Evolutionary conservation across 495 filamentous ascomycete species (phyloP), one percentile per base, ranked within the genome.

Genomic region (Aspergillus cristatus): DNA sequence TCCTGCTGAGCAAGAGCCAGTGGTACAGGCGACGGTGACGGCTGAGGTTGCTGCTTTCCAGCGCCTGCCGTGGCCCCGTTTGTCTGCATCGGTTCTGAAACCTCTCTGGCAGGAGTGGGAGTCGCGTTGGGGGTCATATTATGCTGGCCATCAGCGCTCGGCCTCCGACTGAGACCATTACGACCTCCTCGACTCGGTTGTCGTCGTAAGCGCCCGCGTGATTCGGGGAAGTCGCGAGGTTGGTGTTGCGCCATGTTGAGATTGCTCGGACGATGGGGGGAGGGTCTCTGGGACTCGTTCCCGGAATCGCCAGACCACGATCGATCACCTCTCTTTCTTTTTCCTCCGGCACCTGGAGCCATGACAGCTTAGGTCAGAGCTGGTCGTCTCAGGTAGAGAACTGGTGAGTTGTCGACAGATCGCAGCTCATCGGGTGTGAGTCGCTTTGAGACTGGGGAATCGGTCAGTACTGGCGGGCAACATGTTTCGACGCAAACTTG

Each of bases 221-320:
- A 38, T 28, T 73, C 63, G 45, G 63, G 54, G 6, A 58, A 54
- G 12, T 72, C 69, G 37, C 60, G 61, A 33, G 67, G 71, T 36
- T 68, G 62, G 32, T 78, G 68, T 48, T 79, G 74, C 37, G 74
- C 78, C 51, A 79, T 67, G 47, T 64, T 62, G 43, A 79, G 50
- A 36, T 72, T 72, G 34, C 73, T 68, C 28, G 79, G 78, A 26
- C 76, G 71, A 62, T 83, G 75, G 36, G 79, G 78, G 38, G 79
- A 81, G 35, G 78, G 76, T 44, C 78, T 67, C 38, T 56, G 51
- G 30, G 58, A 56, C 46, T 78, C 72, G 48, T 75, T 64, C 28
- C 52, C 58, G 26, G 63, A 60, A 37, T 78, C 73, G 38, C 64
- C 57, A 10, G 72, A 69, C 50, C 61, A 74, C 18, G 54, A 62